Evolutionary conservation across 495 filamentous ascomycete species (phyloP).

Genomic region (Daldinia caldariorum): DNA sequence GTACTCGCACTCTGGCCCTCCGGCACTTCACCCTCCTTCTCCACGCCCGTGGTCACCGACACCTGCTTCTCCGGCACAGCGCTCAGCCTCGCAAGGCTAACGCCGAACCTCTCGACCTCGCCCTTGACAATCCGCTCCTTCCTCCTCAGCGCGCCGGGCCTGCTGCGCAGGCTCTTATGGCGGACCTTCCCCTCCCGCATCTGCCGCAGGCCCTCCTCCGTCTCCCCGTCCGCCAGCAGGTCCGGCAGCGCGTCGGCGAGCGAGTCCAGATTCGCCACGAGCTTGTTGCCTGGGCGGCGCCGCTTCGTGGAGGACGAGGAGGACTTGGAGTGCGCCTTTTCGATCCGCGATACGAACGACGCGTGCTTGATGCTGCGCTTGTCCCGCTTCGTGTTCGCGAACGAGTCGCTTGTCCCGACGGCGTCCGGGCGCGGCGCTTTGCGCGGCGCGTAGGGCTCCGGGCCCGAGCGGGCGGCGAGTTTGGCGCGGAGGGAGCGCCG

Average conservation of each 20-base stretch:
- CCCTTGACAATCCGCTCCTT: constrained; percentile 78
- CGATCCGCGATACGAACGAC: constrained; percentile 76
- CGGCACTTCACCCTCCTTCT: neutral
- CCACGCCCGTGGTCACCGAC: constrained; percentile 4
- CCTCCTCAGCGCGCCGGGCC: constrained; percentile 82
- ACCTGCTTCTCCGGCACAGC: constrained; percentile 51
- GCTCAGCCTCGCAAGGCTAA: constrained; percentile 77
- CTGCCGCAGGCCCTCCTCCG: constrained; percentile 49
- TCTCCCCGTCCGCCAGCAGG: constrained; percentile 50
- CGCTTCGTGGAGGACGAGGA: constrained; percentile 54
- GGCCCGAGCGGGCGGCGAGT: constrained; percentile 38
- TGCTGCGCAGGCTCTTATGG: constrained; percentile 73
- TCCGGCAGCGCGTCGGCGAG: constrained; percentile 82
- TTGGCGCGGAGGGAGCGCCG: constrained; percentile 58
- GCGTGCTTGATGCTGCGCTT: constrained; percentile 81
- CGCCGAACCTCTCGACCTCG: constrained; percentile 84
- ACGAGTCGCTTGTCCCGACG: constrained; percentile 51
- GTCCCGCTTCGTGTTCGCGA: constrained; percentile 76
- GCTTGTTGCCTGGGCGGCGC: constrained; percentile 76
- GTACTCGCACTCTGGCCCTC: neutral
- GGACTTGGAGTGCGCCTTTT: constrained; percentile 63
- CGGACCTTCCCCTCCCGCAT: constrained; percentile 62
- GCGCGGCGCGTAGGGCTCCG: constrained; percentile 50
- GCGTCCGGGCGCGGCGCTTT: constrained; percentile 56
- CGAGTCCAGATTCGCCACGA: constrained; percentile 77